A percentile compares a stretch with the other conserved stretches of the same genome.
Evolutionary conservation across 768 basidiomycete species (phyloP).

Genomic region (Boletus speciosus): DNA sequence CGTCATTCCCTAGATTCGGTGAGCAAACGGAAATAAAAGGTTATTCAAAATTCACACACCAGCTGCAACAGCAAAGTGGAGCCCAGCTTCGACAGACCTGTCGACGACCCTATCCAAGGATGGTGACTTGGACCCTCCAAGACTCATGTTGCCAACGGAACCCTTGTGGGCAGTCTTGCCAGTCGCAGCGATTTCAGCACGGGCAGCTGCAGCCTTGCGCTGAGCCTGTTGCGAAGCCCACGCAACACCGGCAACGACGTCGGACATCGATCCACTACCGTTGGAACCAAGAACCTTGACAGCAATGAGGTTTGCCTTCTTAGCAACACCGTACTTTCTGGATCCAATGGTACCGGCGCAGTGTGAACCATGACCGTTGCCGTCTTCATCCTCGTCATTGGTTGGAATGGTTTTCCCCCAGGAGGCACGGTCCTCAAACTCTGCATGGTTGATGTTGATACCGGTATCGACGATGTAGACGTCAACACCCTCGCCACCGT

Average conservation of each 20-base stretch:
- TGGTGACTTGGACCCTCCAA: slow-evolving; percentile 90
- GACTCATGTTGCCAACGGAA: slow-evolving; percentile 95
- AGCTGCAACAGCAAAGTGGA: slow-evolving; percentile 97
- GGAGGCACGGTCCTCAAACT: slow-evolving; percentile 83
- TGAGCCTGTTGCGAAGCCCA: slow-evolving; percentile 64
- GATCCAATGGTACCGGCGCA: slow-evolving; percentile 98
- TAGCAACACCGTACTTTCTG: slow-evolving; percentile 90
- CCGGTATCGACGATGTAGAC: slow-evolving; percentile 88
- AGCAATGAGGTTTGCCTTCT: slow-evolving; percentile 83
- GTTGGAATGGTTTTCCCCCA: slow-evolving; percentile 94
- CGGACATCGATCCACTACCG: slow-evolving; percentile 92
- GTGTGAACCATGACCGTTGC: slow-evolving; percentile 94
- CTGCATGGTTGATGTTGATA: slow-evolving; percentile 79
- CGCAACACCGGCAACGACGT: slow-evolving; percentile 84
- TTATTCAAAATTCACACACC: slow-evolving; percentile 45
- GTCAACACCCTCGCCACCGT: slow-evolving; percentile 91
- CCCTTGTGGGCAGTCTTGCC: slow-evolving; percentile 87
- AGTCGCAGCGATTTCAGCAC: slow-evolving; percentile 62
- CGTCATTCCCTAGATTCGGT: slow-evolving; percentile 60
- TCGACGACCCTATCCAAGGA: slow-evolving; percentile 85
- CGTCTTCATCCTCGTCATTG: slow-evolving; percentile 84
- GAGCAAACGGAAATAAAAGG: not conserved
- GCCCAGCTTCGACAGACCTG: slow-evolving; percentile 73
- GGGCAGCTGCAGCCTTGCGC: slow-evolving; percentile 56
- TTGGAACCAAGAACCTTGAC: slow-evolving; percentile 95